Percentiles rank a stretch among this genome's conserved stretches.
Evolutionary conservation across 2,329 filamentous ascomycete genomes (phyloP).

Genomic region (Hawksworthiomyces lignivorus): DNA sequence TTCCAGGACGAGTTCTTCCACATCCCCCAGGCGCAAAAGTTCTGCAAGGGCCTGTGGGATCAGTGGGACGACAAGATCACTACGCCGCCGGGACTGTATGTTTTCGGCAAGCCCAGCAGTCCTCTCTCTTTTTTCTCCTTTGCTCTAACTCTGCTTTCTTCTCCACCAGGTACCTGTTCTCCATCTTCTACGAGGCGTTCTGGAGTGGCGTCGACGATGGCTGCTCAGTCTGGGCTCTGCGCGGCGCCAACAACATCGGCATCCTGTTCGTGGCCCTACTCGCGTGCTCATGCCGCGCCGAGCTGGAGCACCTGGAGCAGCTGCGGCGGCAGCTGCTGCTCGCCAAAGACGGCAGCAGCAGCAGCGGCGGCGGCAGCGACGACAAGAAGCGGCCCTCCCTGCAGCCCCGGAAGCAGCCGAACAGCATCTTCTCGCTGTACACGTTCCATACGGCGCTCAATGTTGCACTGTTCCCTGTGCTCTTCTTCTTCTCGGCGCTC

Average conservation of each 20-base stretch:
- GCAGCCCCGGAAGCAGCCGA: slow-evolving; percentile 15
- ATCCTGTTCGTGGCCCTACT: slow-evolving; percentile 35
- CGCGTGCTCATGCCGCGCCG: slow-evolving; percentile 43
- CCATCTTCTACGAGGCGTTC: slow-evolving; percentile 6
- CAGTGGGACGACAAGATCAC: slow-evolving; percentile 97
- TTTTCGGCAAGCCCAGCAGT: too few relatives aligned
- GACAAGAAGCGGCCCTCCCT: too few relatives aligned
- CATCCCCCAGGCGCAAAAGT: slow-evolving; percentile 82
- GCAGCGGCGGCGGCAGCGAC: slow-evolving; percentile 22
- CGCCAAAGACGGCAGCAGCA: too few relatives aligned
- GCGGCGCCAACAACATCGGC: slow-evolving; percentile 41
- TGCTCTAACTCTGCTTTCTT: not conserved
- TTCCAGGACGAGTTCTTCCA: slow-evolving; percentile 77
- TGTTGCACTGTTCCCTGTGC: slow-evolving; percentile 72
- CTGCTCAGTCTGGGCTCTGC: slow-evolving; percentile 30
- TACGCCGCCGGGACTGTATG: slow-evolving; percentile 79
- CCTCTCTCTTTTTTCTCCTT: not conserved
- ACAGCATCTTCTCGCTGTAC: slow-evolving; percentile 30
- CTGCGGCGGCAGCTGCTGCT: slow-evolving; percentile 23
- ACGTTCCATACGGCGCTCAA: slow-evolving; percentile 63
- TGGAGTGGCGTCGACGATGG: slow-evolving; percentile 11
- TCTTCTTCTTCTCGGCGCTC: slow-evolving; percentile 93
- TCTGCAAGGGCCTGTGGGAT: slow-evolving; percentile 65
- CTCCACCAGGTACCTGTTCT: slow-evolving; percentile 12
- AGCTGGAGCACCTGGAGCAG: slow-evolving; percentile 33